Conservation (phyloP, 2,329 filamentous ascomycete species). For the Rhexocercosporidium sp. region DNA sequence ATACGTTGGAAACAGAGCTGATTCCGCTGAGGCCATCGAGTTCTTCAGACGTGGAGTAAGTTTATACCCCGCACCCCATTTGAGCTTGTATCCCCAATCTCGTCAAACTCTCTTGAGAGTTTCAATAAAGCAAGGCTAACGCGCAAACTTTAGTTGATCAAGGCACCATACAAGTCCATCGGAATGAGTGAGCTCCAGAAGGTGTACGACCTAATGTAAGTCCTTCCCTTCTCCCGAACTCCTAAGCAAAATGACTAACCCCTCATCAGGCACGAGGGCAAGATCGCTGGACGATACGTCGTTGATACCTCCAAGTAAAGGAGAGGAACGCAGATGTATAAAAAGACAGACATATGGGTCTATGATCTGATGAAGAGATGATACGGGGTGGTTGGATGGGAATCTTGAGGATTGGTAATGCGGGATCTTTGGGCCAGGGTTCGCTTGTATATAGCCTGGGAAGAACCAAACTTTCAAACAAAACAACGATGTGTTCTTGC, state of each 20-base stretch:
- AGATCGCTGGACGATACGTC: constrained; percentile 80
- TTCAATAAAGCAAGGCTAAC: background rate
- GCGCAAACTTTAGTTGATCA: constrained; percentile 56
- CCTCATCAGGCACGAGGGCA: constrained; percentile 63
- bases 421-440: background rate
- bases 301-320: constrained; percentile 72
- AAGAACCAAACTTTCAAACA: constrained; percentile 4
- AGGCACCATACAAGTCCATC: constrained; percentile 83
- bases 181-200: constrained; percentile 79
- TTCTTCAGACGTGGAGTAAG: constrained; percentile 79
- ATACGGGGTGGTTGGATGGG: background rate
- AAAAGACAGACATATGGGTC: background rate
- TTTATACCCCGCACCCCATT: background rate
- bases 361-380: background rate
- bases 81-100: background rate
- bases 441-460: constrained; percentile 16
- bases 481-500: background rate
- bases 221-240: background rate
- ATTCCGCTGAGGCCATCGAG: constrained; percentile 86
- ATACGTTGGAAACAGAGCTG: constrained; percentile 91
- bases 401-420: background rate
- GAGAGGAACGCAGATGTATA: background rate
- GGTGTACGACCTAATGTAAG: constrained; percentile 77
- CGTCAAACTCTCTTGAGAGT: background rate
- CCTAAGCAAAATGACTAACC: background rate